Percentiles rank a stretch among this genome's conserved stretches.
Evolutionary conservation across 768 basidiomycete genomes (phyloP).

Genomic region (Kwoniella pini): DNA sequence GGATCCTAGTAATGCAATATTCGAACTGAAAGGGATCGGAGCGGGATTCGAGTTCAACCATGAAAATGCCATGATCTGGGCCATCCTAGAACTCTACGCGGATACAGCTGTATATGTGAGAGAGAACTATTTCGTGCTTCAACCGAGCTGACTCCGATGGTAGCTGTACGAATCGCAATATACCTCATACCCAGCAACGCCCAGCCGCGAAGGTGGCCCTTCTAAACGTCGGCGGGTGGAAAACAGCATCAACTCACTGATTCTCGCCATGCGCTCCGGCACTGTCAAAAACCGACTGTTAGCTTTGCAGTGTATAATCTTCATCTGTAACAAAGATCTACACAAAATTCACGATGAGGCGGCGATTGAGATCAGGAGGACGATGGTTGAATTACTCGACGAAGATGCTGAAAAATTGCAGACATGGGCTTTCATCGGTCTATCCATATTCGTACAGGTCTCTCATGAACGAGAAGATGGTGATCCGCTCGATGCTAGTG

Average conservation of each 20-base stretch:
- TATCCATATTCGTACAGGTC: conserved; percentile 60
- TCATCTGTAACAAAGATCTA: conserved; percentile 83
- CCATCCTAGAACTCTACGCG: conserved; percentile 47
- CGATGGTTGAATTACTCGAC: conserved; percentile 65
- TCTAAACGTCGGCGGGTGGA: conserved; percentile 44
- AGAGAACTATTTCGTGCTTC: neutral
- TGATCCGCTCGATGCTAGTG: too few relatives aligned
- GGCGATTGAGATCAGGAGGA: conserved; percentile 62
- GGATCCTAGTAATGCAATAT: neutral
- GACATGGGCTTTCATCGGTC: conserved; percentile 79
- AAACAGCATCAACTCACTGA: conserved; percentile 28
- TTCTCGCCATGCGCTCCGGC: conserved; percentile 12
- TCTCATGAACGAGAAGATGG: conserved; percentile 1
- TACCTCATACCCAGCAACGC: conserved; percentile 7
- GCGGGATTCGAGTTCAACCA: conserved; percentile 71
- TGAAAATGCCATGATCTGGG: conserved; percentile 53
- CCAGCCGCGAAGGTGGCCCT: conserved; percentile 3
- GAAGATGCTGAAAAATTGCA: conserved; percentile 68
- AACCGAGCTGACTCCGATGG: neutral
- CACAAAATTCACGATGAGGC: conserved; percentile 62
- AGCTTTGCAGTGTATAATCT: conserved; percentile 72
- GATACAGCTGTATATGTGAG: conserved; percentile 28
- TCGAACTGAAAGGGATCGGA: conserved; percentile 14
- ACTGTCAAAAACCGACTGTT: conserved; percentile 54
- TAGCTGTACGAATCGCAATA: conserved; percentile 17